Evolutionary conservation across 208 protist genomes (phyloP), one percentile per base, ranked within the genome.

Genomic region (Phytomonas francai): DNA sequence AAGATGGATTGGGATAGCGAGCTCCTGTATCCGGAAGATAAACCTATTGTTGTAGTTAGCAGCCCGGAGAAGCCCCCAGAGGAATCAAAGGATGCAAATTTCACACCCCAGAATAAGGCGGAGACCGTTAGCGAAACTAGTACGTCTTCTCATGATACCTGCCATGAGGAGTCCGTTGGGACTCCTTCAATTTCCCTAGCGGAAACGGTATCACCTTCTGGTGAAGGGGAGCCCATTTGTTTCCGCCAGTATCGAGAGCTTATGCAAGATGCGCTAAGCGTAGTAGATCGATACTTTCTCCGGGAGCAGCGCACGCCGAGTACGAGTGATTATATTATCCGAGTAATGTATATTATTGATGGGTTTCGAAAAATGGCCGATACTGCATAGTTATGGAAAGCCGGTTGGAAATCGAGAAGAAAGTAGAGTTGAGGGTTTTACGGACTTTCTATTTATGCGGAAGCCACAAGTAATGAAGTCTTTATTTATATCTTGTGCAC

Each of bases 1-100:
- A 88, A 90, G 71, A 87, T 93, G 78, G 64, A 85, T 67, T 95
- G 89, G 87, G 72, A 91, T 73, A 92, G 84, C 71, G 62, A 63
- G 39, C 79, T 76, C 33, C 65, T 81, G 34, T 89, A 87, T 67
- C 88, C 88, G 0, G 83, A 81, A 63, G 81, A 89, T 4, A 78
- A 81, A 49, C 72, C 67, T 51, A 73, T 30, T 9, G 12, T 49
- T 9, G 39, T 49, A 12, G 39, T 49, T 22, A 12, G 29, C 8
- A 68, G 34, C 12, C 64, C 49, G 56, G 30, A 14, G 31, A 65
- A 32, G 39, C 56, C 27, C n/a, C n/a, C 19, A 8, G 59, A 61
- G 39, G 2, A 56, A 11, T 22, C 59, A 16, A 9, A 7, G 19
- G 39, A 12, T 12, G 59, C 7, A 16, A 29, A 49, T 9, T 22